Evolutionary conservation across 2,329 filamentous ascomycete genomes (phyloP), one percentile per base, ranked within the genome.

Genomic region (Xylaria sp.): DNA sequence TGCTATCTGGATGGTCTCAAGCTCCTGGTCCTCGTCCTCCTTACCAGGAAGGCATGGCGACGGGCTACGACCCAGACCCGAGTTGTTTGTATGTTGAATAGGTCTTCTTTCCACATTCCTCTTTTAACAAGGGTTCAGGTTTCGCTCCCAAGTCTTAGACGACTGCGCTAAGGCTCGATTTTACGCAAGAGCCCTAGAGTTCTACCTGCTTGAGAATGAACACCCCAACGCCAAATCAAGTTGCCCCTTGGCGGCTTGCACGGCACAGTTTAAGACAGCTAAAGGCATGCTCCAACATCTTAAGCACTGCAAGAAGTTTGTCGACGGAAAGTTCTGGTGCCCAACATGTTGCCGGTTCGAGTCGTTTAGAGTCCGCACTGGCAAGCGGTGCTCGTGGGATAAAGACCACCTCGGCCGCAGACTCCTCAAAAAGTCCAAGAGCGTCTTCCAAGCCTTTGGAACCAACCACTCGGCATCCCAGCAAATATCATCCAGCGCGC

Each of bases 241-340:
- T 18, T 76, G 74, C 55, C 70, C 48, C 0, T 72, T 75, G 65
- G 46, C 50, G 39, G 52, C 50, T 20, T 76, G 75, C 55, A 34
- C 9, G 10, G 18, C 63, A 9, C 44, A 28, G 3, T 76, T 72
- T 25, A 63, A 63, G 1, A 55, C 52, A 3, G 12, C 66, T 0
- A 58, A 64, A 50, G 31, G 58, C 1, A 76, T 76, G 75, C 28
- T 76, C 18, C 58, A 10, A 4, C 75, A 76, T 46, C 66, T 76
- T 4, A 73, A 73, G 20, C 4, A 15, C 10, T 76, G 75, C 58
- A 41, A 56, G 23, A 61, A 13, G 10, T 70, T 75, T 20, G 20
- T 54, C 1, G 12, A 69, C 12, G 73, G 72, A 2, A 34, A 63
- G 9, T 71, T 73, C 60, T 63, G 34, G 2, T 75, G 73, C 28